phyloP scores from a whole-genome alignment of 352 stramenopile species.

The Peronospora destructor region DNA sequence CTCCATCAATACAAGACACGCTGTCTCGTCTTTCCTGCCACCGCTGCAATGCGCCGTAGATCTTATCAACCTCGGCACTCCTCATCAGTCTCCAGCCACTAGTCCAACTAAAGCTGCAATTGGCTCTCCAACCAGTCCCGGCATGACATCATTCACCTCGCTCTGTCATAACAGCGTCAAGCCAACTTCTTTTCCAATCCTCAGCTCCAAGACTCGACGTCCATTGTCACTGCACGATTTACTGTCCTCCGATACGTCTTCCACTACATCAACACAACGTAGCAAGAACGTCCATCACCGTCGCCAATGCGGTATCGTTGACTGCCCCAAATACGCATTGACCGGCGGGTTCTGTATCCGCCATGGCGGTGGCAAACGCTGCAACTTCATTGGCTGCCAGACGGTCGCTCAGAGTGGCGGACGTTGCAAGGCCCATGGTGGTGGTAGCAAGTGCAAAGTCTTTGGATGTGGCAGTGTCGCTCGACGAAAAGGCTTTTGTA shows the following conservation, averaged over 20 bases:
- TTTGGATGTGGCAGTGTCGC: conserved; percentile 51
- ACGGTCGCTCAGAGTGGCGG: conserved; percentile 76
- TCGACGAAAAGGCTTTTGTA: conserved; percentile 63
- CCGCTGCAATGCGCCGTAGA: conserved; percentile 20
- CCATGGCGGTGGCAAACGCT: conserved; percentile 73
- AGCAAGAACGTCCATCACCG: conserved; percentile 34
- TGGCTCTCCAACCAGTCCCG: conserved; percentile 30
- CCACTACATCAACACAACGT: conserved; percentile 8
- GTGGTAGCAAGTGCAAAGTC: conserved; percentile 74
- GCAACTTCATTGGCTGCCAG: conserved; percentile 42
- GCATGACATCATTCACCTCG: conserved; percentile 20
- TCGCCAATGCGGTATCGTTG: conserved; percentile 48
- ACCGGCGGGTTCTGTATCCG: conserved; percentile 66
- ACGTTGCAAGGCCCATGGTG: conserved; percentile 77
- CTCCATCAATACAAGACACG: conserved; percentile 2
- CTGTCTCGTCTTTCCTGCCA: conserved; percentile 7
- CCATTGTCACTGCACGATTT: conserved; percentile 48
- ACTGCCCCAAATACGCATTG: conserved; percentile 62
- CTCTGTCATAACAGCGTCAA: background rate
- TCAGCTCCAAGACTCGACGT: conserved; percentile 33
- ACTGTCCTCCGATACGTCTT: conserved; percentile 29
- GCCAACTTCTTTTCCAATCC: background rate
- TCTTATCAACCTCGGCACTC: conserved; percentile 13
- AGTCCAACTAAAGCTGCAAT: conserved; percentile 22
- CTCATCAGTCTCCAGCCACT: conserved; percentile 8